Percentiles rank a stretch among this genome's conserved stretches.
These are phyloP conservation scores for Albifimbria verrucaria DNA, from an alignment of 2,329 filamentous ascomycete species.

Conservation along the genomic window DNA sequence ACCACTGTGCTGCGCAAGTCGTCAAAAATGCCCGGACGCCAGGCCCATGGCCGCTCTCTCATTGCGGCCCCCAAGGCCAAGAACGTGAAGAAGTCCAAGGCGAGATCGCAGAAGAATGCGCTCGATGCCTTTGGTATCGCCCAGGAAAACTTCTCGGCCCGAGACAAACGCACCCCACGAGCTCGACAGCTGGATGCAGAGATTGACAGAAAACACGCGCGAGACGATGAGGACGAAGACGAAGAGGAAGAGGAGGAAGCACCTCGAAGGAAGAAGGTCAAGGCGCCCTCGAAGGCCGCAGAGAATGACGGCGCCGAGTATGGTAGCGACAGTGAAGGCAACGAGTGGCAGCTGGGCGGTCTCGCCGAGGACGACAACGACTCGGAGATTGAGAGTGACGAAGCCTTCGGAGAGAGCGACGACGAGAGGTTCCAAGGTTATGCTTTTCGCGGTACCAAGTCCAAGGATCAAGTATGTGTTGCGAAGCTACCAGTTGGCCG, in stretches of 20 bases:
- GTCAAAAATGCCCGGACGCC: conserved; percentile 51
- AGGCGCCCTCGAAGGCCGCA: conserved; percentile 36
- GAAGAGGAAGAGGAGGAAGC: conserved; percentile 52
- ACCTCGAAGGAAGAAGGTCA: conserved; percentile 37
- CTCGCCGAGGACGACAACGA: conserved; percentile 56
- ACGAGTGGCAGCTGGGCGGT: conserved; percentile 76
- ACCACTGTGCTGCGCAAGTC: not conserved
- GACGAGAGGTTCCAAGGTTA: conserved; percentile 81
- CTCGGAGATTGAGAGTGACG: conserved; percentile 64
- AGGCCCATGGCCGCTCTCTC: conserved; percentile 54
- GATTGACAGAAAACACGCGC: conserved; percentile 39
- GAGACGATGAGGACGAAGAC: conserved; percentile 42
- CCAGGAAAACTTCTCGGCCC: conserved; percentile 47
- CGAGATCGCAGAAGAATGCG: conserved; percentile 46
- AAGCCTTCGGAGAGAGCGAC: conserved; percentile 86
- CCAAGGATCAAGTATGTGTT: conserved; percentile 24
- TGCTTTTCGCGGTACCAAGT: conserved; percentile 47
- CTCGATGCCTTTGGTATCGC: conserved; percentile 58
- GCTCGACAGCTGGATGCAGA: conserved; percentile 50
- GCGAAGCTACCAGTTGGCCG: not conserved
- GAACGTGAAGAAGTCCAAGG: conserved; percentile 41
- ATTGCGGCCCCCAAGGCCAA: conserved; percentile 34
- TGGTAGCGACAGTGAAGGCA: conserved; percentile 81
- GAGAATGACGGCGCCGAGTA: conserved; percentile 61
- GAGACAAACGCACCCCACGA: conserved; percentile 44